Evolutionary conservation across 768 basidiomycete genomes (phyloP).

Genomic region (Crassisporium funariophilum): DNA sequence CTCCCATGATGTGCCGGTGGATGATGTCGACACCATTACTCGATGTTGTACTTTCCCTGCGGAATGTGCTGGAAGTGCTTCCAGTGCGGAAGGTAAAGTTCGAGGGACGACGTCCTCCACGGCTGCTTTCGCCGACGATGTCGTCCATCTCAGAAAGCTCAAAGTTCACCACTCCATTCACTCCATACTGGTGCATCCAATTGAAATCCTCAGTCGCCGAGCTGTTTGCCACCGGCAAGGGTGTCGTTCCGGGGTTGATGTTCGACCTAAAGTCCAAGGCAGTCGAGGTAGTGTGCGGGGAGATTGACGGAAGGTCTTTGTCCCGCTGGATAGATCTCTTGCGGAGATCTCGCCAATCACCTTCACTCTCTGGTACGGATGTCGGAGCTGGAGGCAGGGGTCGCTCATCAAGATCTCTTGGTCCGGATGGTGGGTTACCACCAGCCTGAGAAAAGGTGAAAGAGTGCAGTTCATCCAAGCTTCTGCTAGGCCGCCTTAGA

Average conservation of each 20-base stretch:
- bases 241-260: slow-evolving; percentile 1
- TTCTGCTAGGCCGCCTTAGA: slow-evolving; percentile 61
- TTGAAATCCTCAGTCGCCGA: slow-evolving; percentile 45
- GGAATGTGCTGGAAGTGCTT: slow-evolving; percentile 23
- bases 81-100: slow-evolving; percentile 21
- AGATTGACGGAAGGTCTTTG: slow-evolving; percentile 20
- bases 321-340: slow-evolving; percentile 39
- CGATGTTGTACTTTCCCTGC: slow-evolving; percentile 48
- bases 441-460: slow-evolving; percentile 17
- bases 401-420: slow-evolving; percentile 13
- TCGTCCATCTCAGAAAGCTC: slow-evolving; percentile 29
- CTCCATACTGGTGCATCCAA: slow-evolving; percentile 24
- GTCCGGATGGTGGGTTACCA: slow-evolving; percentile 6
- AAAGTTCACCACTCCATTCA: slow-evolving; percentile 26
- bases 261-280: slow-evolving; percentile 4
- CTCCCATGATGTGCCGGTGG: slow-evolving; percentile 31
- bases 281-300: slow-evolving; percentile 3
- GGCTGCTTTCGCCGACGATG: slow-evolving; percentile 23
- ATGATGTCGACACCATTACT: slow-evolving; percentile 45
- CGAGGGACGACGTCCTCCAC: slow-evolving; percentile 14
- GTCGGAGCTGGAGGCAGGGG: slow-evolving; percentile 30
- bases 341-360: slow-evolving; percentile 58
- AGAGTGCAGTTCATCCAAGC: slow-evolving; percentile 48
- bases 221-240: slow-evolving; percentile 6
- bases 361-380: slow-evolving; percentile 53